Evolutionary conservation across 495 filamentous ascomycete genomes (phyloP), one percentile per base, ranked within the genome.

Genomic region (Penicillium lagena): DNA sequence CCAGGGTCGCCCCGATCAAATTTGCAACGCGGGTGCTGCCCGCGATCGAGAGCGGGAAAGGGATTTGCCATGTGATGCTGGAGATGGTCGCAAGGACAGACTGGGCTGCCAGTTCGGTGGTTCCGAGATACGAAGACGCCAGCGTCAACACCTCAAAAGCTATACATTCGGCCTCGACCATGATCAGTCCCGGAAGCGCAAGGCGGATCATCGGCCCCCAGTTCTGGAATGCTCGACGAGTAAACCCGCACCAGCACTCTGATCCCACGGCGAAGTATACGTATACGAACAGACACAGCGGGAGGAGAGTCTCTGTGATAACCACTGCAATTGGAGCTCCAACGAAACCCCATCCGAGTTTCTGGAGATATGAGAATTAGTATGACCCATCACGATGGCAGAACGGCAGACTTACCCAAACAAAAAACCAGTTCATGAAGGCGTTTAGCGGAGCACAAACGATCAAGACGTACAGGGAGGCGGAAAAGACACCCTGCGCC

Each of bases 81-180:
- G 73, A 67, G 28, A 86, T 65, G 7, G 81, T 86, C 12, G 71
- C 66, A 9, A 88, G 61, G 9, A 87, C 72, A 9, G 80, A 79
- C 49, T 89, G 83, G 0, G 85, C 82, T 1, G 85, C 85, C 7
- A 93, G 70, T 33, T 79, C 76, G 1, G 77, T 74, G 1, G 83
- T 84, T 14, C 81, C 82, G 40, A 90, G 79, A 45, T 85, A 83
- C 12, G 80, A 81, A 0, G 84, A 78, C 7, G 79, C 77, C 10
- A 93, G 70, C 0, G 86, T 90, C 36, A 93, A 62, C 33, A 90
- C 75, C 56, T 90, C 87, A 52, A 93, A 90, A 12, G 87, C 87
- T 6, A 95, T 76, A 63, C 81, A 91, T 58, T 96, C 91, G 7
- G 90, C 90, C 59, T 93, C 83, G 1, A 97, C 85, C 88, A 95